Percentiles rank a stretch among this genome's conserved stretches.
These are phyloP conservation scores for Phytophthora pisi DNA, from an alignment of 352 stramenopile genomes.

Conservation along the genomic window DNA sequence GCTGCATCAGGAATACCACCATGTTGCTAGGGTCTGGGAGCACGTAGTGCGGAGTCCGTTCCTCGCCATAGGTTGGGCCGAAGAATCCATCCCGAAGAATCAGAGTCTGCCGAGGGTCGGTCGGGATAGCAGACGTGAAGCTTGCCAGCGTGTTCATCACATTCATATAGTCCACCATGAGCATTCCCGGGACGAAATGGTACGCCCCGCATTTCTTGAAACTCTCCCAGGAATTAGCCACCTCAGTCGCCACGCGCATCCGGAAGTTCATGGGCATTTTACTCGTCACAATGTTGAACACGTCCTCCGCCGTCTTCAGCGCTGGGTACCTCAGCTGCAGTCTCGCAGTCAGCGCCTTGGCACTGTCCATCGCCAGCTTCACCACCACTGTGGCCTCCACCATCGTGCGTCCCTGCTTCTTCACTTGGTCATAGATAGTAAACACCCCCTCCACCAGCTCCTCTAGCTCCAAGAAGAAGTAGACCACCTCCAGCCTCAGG, in stretches of 20 bases:
- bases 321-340: slow-evolving; percentile 35
- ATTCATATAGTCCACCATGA: slow-evolving; percentile 28
- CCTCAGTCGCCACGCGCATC: neutral
- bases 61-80: slow-evolving; percentile 24
- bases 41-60: slow-evolving; percentile 28
- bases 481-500: slow-evolving; percentile 20
- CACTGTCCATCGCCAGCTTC: slow-evolving; percentile 34
- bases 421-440: slow-evolving; percentile 35
- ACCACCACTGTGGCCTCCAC: slow-evolving; percentile 43
- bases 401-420: slow-evolving; percentile 39
- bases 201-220: slow-evolving; percentile 22
- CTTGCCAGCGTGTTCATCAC: slow-evolving; percentile 18
- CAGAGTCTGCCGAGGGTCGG: neutral
- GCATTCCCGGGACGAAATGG: slow-evolving; percentile 24
- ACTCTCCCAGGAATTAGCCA: slow-evolving; percentile 10
- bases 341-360: slow-evolving; percentile 14
- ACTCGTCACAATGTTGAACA: slow-evolving; percentile 18
- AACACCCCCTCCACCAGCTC: slow-evolving; percentile 32
- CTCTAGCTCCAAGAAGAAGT: slow-evolving; percentile 41
- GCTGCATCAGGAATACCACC: slow-evolving; percentile 30
- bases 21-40: slow-evolving; percentile 21
- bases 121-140: slow-evolving; percentile 30
- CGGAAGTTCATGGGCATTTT: neutral
- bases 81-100: slow-evolving; percentile 30
- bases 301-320: slow-evolving; percentile 26